Percentiles rank a stretch among this genome's conserved stretches.
phyloP scores from a whole-genome alignment of 805 yeast genomes.

The Tanozyma kutaoensis region DNA sequence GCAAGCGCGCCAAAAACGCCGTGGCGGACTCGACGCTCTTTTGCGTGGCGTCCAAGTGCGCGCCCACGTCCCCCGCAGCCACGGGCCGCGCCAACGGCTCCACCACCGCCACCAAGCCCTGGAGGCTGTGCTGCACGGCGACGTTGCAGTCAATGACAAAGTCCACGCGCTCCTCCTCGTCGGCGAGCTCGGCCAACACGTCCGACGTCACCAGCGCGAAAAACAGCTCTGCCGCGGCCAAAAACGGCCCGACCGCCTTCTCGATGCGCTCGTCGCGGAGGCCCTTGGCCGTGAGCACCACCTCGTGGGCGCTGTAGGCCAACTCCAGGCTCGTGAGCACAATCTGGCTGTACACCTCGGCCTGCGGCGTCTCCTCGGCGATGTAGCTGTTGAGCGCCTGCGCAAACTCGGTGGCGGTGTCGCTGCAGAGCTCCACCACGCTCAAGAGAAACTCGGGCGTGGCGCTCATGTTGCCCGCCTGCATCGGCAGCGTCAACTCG shows the following conservation, averaged over 20 bases:
- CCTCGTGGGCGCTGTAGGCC: conserved; percentile 46
- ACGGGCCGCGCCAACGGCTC: too few species aligned
- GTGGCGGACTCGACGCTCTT: background rate
- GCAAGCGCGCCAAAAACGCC: conserved; percentile 18
- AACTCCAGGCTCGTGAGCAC: conserved; percentile 53
- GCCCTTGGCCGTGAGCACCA: conserved; percentile 60
- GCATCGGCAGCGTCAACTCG: conserved; percentile 67
- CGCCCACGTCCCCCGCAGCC: background rate
- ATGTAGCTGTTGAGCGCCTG: conserved; percentile 60
- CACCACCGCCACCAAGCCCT: too few species aligned
- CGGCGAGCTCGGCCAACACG: conserved; percentile 31
- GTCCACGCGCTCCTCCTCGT: conserved; percentile 59
- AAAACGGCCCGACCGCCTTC: conserved; percentile 35
- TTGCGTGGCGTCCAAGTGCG: background rate
- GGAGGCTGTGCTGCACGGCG: conserved; percentile 54
- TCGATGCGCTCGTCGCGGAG: conserved; percentile 34
- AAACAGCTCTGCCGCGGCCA: conserved; percentile 47
- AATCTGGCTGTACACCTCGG: conserved; percentile 38
- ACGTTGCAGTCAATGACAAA: conserved; percentile 64
- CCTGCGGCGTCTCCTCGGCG: conserved; percentile 38
- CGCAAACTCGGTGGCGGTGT: conserved; percentile 69
- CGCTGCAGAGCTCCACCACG: conserved; percentile 55
- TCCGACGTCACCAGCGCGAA: conserved; percentile 47
- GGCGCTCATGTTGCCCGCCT: conserved; percentile 68
- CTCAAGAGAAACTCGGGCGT: conserved; percentile 59